Percentiles rank a stretch among this genome's conserved stretches.
Conservation (phyloP, 2,329 filamentous ascomycete species). For the Didymella pomorum region DNA sequence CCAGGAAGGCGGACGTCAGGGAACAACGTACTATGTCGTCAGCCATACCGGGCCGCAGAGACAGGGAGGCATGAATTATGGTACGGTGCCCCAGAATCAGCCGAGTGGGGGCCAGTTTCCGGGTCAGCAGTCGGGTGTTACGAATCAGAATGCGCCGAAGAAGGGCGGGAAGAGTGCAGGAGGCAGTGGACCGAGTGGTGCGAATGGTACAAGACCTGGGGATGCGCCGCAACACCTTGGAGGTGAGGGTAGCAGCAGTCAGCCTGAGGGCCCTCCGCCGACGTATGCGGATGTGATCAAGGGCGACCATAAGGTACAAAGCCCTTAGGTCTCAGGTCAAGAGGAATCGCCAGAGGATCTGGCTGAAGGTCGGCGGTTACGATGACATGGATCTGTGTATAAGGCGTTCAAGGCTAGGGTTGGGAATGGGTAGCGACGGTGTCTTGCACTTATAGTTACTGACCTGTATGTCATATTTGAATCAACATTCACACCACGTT, state of each 20-base stretch:
- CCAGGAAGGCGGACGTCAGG: constrained; percentile 55
- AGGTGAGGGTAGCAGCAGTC: constrained; percentile 40
- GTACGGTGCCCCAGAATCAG: constrained; percentile 51
- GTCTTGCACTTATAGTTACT: neutral
- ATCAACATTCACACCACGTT: too few species aligned
- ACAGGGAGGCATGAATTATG: constrained; percentile 46
- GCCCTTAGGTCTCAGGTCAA: too few species aligned
- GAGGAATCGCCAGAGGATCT: too few species aligned
- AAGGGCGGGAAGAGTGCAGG: constrained; percentile 16
- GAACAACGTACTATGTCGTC: constrained; percentile 41
- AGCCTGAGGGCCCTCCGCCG: constrained; percentile 68
- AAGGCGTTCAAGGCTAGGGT: neutral
- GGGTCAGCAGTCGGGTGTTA: constrained; percentile 51
- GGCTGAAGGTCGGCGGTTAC: neutral
- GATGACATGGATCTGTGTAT: neutral
- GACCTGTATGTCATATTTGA: neutral
- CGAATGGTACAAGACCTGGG: constrained; percentile 7
- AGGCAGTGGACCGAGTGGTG: constrained; percentile 13
- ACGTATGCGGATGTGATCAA: constrained; percentile 90
- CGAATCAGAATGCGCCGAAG: constrained; percentile 34
- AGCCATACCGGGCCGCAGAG: constrained; percentile 50
- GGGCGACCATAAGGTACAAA: constrained; percentile 89
- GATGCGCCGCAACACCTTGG: constrained; percentile 23
- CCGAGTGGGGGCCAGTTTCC: constrained; percentile 54
- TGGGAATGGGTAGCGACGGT: neutral